A percentile compares a stretch with the other conserved stretches of the same genome.
Evolutionary conservation across 2,329 filamentous ascomycete species (phyloP).

Genomic region (Myrmaecium sp.): DNA sequence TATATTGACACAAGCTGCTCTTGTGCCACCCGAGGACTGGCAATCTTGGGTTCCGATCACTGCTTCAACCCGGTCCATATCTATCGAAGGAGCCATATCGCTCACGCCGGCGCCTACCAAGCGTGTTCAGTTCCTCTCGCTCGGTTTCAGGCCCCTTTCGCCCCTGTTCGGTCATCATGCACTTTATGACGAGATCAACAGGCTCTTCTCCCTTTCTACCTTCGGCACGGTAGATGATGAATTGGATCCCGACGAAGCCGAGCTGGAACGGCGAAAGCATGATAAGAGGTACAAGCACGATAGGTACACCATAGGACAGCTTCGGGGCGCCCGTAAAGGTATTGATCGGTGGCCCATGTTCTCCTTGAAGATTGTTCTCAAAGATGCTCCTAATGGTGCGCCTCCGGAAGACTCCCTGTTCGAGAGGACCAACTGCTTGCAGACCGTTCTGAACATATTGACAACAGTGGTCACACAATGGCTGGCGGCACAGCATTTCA

Average conservation of each 20-base stretch:
- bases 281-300: constrained; percentile 29
- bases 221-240: constrained; percentile 49
- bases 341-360: constrained; percentile 85
- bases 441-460: constrained; percentile 46
- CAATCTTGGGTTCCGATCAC: constrained; percentile 53
- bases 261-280: constrained; percentile 17
- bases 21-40: constrained; percentile 37
- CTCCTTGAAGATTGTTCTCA: constrained; percentile 47
- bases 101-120: constrained; percentile 53
- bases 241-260: constrained; percentile 16
- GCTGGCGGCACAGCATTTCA: constrained; percentile 54
- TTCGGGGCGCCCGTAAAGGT: constrained; percentile 40
- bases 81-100: constrained; percentile 56
- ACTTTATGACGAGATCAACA: constrained; percentile 65
- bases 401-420: constrained; percentile 11
- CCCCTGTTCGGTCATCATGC: constrained; percentile 41
- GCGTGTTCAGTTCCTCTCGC: constrained; percentile 61
- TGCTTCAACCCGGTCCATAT: constrained; percentile 44
- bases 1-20: constrained; percentile 48
- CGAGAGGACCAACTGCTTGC: too few relatives aligned
- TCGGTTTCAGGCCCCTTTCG: constrained; percentile 53
- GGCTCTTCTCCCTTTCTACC: constrained; percentile 54
- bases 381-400: constrained; percentile 7
- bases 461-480: constrained; percentile 56
- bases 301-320: constrained; percentile 33